phyloP scores from a whole-genome alignment of 371 early-diverging fungal species.

The Lichtheimia hyalospora region DNA sequence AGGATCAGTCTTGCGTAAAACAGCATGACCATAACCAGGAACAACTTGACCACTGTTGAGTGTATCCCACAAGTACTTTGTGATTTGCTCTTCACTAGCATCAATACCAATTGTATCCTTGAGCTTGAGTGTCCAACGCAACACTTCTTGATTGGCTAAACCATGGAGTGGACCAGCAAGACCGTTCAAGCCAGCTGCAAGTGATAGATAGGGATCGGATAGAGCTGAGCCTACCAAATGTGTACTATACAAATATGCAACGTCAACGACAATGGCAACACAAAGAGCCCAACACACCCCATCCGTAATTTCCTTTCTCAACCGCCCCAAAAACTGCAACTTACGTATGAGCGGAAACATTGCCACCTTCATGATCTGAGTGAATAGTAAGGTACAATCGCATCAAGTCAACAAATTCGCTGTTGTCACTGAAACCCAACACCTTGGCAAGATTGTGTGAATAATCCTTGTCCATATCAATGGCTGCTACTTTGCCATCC shows the following conservation, averaged over 20 bases:
- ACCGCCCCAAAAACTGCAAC: conserved; percentile 7
- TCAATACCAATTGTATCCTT: conserved; percentile 81
- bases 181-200: conserved; percentile 96
- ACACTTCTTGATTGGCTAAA: conserved; percentile 99
- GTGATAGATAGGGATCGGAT: conserved; percentile 97
- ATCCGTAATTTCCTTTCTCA: neutral
- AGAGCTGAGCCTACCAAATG: conserved; percentile 97
- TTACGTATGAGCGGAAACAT: conserved; percentile 92
- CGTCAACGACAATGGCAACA: conserved; percentile 1
- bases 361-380: conserved; percentile 99
- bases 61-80: conserved; percentile 94
- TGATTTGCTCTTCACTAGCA: conserved; percentile 89
- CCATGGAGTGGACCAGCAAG: conserved; percentile 99
- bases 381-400: conserved; percentile 98
- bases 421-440: conserved; percentile 87
- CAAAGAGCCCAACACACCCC: neutral
- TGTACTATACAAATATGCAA: conserved; percentile 38
- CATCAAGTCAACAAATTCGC: conserved; percentile 94
- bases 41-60: conserved; percentile 96
- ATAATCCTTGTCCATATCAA: conserved; percentile 88
- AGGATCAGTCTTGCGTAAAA: conserved; percentile 94
- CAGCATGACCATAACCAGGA: conserved; percentile 98
- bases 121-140: conserved; percentile 96
- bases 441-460: conserved; percentile 92
- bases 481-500: conserved; percentile 87